Evolutionary conservation across 352 stramenopile species (phyloP), one percentile per base, ranked within the genome.

Genomic region (Globisporangium splendens): DNA sequence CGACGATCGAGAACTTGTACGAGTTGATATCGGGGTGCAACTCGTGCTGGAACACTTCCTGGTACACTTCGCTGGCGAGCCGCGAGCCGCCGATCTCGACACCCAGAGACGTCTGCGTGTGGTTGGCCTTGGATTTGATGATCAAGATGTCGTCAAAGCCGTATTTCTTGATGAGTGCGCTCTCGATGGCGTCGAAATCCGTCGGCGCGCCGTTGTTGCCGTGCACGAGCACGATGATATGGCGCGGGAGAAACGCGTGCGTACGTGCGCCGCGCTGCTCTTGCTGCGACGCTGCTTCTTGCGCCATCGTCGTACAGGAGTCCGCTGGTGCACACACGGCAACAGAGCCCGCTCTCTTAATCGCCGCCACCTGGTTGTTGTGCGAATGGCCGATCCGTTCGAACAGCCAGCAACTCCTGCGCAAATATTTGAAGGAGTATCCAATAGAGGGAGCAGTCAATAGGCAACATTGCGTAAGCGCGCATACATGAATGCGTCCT

Each of bases 211-310:
- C 81, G 43, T 93, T 93, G 70, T 93, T 91, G 24, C 84, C 84
- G 59, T 93, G 84, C 50, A 93, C 81, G 22, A 93, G 77, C 50
- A 93, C 82, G 41, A 91, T 69, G 31, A 93, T 86, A 58, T 91
- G 74, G 47, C 78, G 62, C 28, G 81, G 81, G 20, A 93, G 61
- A 48, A 54, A 55, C 50, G 28, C 46, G 28, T n/a, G 59, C 24
- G 5, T 6, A 31, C 24, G 24, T 31, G 24, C 24, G 24, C 24
- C 24, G 24, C 24, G 24, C 24, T 31, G 24, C 24, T 31, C 24
- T 31, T 31, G 24, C 24, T 31, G 24, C 5, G 24, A 2, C 5
- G 24, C 24, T 31, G 2, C 24, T 31, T 31, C 24, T 31, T 31
- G 24, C 24, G 24, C 24, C 24, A 31, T 31, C 24, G 24, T 31